These are phyloP conservation scores for Juglanconis sp. DNA, from an alignment of 2,329 filamentous ascomycete genomes.

Conservation along the genomic window DNA sequence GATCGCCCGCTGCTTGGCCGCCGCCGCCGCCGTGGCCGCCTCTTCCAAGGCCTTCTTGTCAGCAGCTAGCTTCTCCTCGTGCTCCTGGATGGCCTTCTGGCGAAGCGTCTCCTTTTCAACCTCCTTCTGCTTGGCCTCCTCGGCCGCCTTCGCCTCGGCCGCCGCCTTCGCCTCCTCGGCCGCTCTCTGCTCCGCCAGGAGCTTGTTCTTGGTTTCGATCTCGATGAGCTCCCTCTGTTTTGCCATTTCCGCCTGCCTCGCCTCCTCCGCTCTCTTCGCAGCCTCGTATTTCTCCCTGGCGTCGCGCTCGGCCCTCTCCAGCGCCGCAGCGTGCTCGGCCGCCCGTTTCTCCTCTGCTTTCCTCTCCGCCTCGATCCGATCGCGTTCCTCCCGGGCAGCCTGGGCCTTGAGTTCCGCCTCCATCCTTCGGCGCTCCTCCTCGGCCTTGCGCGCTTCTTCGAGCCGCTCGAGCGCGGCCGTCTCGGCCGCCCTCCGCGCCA, in stretches of 20 bases:
- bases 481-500: constrained; percentile 44
- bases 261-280: constrained; percentile 33
- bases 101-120: constrained; percentile 36
- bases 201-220: constrained; percentile 41
- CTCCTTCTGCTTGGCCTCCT: constrained; percentile 42
- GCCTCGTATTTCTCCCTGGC: constrained; percentile 39
- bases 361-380: constrained; percentile 30
- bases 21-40: constrained; percentile 26
- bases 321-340: constrained; percentile 42
- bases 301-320: constrained; percentile 42
- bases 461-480: constrained; percentile 37
- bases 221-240: constrained; percentile 45
- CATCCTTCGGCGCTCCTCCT: constrained; percentile 31
- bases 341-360: constrained; percentile 40
- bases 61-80: constrained; percentile 21
- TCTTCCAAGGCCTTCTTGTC: constrained; percentile 34
- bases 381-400: constrained; percentile 32
- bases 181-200: constrained; percentile 44
- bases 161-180: constrained; percentile 41
- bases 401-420: constrained; percentile 32
- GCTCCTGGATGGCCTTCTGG: constrained; percentile 15
- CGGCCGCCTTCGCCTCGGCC: constrained; percentile 32
- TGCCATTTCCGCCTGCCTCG: constrained; percentile 33
- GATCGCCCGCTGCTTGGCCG: constrained; percentile 32
- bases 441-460: constrained; percentile 35